Evolutionary conservation across 2,329 filamentous ascomycete species (phyloP), one percentile per base, ranked within the genome.

Genomic region (Aspergillus neoniger): DNA sequence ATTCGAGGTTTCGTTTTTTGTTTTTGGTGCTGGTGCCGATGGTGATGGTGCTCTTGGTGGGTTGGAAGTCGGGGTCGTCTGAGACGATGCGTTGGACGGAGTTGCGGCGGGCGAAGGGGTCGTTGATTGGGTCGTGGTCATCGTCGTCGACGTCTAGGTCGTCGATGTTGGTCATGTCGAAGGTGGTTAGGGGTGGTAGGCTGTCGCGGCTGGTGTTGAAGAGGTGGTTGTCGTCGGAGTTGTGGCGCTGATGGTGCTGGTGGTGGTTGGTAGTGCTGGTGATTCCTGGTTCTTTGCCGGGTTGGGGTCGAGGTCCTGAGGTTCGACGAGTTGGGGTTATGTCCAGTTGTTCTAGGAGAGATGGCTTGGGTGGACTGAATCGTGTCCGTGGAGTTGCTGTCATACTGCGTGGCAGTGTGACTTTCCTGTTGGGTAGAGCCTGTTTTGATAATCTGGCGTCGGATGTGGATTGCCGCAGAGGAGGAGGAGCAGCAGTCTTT

Each of bases 341-440:
- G 51, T 77, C 74, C 14, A 76, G 64, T 47, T 75, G 70, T 43
- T 77, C 75, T 17, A 77, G 69, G 10, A 76, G 71, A 32, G 74
- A 75, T n/a, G 74, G 74, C 52, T 76, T 77, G 7, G 75, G 74
- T 4, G 75, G 76, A 51, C 76, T 77, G 55, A 77, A 77, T 38
- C 75, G 70, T 32, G 72, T 76, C 56, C 74, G 71, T 8, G 75
- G 74, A 1, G 74, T 77, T 36, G 68, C 67, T 5, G 70, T 74
- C 61, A 72, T 70, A 55, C 65, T 76, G 38, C 69, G 75, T 17
- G 74, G 69, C 12, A 77, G 69, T 19, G 68, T 68, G 32, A 75
- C 69, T 63, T 73, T 75, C 57, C 72, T 70, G 48, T 64, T 66
- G 47, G 65, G 12, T 28, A 43, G 21, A n/a, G 44, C 65, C 53